phyloP scores from a whole-genome alignment of 176 grass and related monocot genomes.

The Tillandsia leiboldiana region DNA sequence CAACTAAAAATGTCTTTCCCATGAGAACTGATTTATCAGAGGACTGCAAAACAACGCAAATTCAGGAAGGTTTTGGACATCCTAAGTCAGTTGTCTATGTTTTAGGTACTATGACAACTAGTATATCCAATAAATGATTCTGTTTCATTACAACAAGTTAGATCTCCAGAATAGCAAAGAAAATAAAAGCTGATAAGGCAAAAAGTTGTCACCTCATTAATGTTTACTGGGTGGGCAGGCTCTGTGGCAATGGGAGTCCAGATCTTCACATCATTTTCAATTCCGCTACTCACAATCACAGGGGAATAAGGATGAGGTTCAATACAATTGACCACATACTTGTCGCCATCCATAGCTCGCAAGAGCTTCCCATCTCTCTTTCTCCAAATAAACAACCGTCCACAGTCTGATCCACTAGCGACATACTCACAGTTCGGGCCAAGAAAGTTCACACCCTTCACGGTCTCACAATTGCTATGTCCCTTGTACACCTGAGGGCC shows the following conservation, averaged over 20 bases:
- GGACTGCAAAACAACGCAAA: not conserved
- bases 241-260: conserved; percentile 69
- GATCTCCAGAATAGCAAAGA: conserved; percentile 17
- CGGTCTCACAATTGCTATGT: conserved; percentile 70
- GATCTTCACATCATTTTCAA: conserved; percentile 87
- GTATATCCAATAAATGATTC: not conserved
- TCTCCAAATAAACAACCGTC: conserved; percentile 83
- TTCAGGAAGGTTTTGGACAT: not conserved
- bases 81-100: not conserved
- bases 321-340: conserved; percentile 72
- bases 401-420: conserved; percentile 81
- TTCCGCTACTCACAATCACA: conserved; percentile 61
- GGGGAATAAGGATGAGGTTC: conserved; percentile 62
- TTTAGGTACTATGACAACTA: not conserved
- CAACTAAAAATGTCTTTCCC: not conserved
- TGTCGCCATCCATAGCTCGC: conserved; percentile 67
- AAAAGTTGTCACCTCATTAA: conserved; percentile 50
- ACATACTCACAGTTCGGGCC: conserved; percentile 86
- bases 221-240: conserved; percentile 31
- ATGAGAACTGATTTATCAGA: not conserved
- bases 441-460: conserved; percentile 74
- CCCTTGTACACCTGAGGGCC: conserved; percentile 46
- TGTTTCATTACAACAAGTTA: conserved; percentile 8
- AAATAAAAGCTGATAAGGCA: conserved; percentile 6
- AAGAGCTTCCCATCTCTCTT: conserved; percentile 67